Evolutionary conservation across 2,329 filamentous ascomycete genomes (phyloP), one percentile per base, ranked within the genome.

Genomic region (Trichothecium sympodiale): DNA sequence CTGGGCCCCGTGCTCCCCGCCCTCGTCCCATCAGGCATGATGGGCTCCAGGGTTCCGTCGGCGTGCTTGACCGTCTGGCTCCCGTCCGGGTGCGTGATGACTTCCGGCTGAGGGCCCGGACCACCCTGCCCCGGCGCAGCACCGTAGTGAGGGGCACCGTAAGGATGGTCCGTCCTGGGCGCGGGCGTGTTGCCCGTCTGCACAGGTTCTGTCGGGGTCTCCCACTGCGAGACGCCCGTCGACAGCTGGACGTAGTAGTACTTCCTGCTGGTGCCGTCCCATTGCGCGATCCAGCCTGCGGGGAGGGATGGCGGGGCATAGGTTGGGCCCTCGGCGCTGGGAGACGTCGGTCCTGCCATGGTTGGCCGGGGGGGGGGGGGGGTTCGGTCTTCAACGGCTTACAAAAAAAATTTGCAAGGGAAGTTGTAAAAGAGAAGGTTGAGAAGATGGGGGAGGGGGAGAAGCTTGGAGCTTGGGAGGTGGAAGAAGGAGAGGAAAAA

Each of bases 171-270:
- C 41, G 54, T 48, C 36, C 55, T 62, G 38, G 66, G 67, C 41
- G 61, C 69, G 31, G 72, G 77, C 27, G 72, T 77, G 50, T 63
- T 74, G 42, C 76, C 74, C 16, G 71, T 68, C 31, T 73, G 75
- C 7, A 72, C 77, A 34, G 77, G 67, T 39, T 74, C 65, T 12
- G 74, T 83, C 23, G 80, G 80, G 23, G 71, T 68, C n/a, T 83
- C 79, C 80, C 80, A 84, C 57, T 83, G 79, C 43, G 79, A 82
- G 27, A 74, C 66, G 33, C 80, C 80, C 7, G 79, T 83, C 36
- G 76, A 77, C 37, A 84, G 71, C 56, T 83, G 78, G 34, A 84
- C 80, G 53, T 74, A 81, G 56, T 81, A 81, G 54, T 80, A 81
- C 54, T 79, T 79, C 54, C 65, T 71, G 54, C 67, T 74, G 38